Conservation (phyloP, 108 stramenopile species). For the Cyclotella kingstonii region DNA sequence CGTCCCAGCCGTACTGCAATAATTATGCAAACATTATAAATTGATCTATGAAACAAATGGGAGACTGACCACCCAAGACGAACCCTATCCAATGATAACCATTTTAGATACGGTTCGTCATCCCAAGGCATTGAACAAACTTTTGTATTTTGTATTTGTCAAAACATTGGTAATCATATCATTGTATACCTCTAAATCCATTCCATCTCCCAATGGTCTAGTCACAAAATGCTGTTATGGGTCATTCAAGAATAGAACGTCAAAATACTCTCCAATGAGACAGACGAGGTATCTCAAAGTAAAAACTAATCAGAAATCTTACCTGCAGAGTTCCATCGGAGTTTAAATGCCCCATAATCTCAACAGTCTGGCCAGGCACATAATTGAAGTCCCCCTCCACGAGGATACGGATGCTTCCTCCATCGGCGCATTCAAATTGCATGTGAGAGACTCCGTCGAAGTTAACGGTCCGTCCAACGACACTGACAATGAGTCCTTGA, state of each 20-base stretch:
- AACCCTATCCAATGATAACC: background rate
- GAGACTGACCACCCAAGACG: no score
- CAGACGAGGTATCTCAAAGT: background rate
- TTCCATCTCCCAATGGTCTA: conserved; percentile 27
- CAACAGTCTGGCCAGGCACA: conserved; percentile 14
- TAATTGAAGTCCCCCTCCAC: conserved; percentile 13
- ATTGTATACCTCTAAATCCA: conserved; percentile 31
- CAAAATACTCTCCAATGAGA: background rate
- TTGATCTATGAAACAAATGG: no score
- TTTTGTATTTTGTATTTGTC: conserved; percentile 32
- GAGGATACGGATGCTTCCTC: conserved; percentile 12
- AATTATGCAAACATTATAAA: no score
- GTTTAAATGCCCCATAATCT: conserved; percentile 25
- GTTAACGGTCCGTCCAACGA: conserved; percentile 23
- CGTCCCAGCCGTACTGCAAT: no score
- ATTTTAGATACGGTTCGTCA: no score
- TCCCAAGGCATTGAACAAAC: conserved; percentile 11
- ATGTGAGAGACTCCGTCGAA: conserved; percentile 23
- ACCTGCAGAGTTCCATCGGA: conserved; percentile 21
- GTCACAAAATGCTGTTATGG: conserved; percentile 22
- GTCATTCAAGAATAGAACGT: background rate
- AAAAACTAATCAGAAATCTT: background rate
- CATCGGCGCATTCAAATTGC: conserved; percentile 35
- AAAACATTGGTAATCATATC: conserved; percentile 36
- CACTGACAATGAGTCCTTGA: conserved; percentile 21